Evolutionary conservation across 257 asterid species (phyloP), one percentile per base, ranked within the genome.

Genomic region (Capsicum rhomboideum): DNA sequence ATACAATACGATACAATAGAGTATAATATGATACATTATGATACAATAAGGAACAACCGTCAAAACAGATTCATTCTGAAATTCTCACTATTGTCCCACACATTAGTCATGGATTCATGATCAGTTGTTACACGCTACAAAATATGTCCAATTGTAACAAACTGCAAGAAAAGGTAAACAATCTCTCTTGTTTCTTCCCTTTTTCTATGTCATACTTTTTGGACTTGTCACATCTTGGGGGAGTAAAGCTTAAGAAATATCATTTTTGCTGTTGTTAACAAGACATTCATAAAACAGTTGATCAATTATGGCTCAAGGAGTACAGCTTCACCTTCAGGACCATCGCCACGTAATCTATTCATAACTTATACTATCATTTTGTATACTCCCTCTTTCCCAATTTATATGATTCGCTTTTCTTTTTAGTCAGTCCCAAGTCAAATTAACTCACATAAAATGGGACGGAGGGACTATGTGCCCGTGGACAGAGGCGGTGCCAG

Each of bases 91-190:
- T 0, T 72, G 66, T 37, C 78, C 61, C 82, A 44, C 78, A 21
- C 46, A 14, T 61, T 64, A 40, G 66, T 86, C 49, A 78, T 86
- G 82, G 64, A 49, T 54, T 58, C 84, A 26, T 71, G 56, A 31
- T 71, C 72, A 69, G 49, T 49, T 75, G n/a, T 84, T 74, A 64
- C 68, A 84, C 85, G 87, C 83, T 63, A 67, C 54, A 34, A 54
- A 75, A 49, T 49, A 26, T 49, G 44, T 26, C 44, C 26, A 50
- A 26, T 50, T 75, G 61, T 75, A 49, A 42, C 87, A 46, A 49
- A 63, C 71, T 21, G 34, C 16, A 59, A 56, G 34, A 59, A 21
- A 34, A 59, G 68, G 34, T 59, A 10, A 59, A 46, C 0, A 3
- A 0, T n/a, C 31, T 72, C 58, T 44, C 21, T 74, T 21, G 40